A percentile compares a stretch with the other conserved stretches of the same genome.
These are phyloP conservation scores for Fusarium concolor DNA, from an alignment of 2,329 filamentous ascomycete genomes.

Conservation along the genomic window DNA sequence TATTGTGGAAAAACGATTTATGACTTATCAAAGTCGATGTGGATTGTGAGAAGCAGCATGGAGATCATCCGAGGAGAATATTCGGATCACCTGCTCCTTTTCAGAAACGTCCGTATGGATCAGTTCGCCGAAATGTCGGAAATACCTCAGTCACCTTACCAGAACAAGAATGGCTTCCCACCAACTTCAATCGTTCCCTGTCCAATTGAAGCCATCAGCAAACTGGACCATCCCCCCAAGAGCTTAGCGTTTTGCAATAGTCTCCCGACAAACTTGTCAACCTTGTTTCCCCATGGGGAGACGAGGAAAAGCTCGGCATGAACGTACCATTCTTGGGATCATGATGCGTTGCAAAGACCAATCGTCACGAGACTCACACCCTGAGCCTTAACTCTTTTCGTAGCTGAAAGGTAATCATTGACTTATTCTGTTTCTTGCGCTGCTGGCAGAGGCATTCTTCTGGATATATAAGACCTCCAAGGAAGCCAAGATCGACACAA, in stretches of 20 bases:
- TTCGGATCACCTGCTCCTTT: constrained; percentile 28
- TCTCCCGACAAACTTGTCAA: not conserved
- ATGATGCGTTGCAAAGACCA: not conserved
- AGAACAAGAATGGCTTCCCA: not conserved
- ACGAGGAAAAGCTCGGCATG: not conserved
- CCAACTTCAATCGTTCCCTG: not conserved
- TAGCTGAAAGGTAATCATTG: not conserved
- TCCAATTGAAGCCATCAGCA: not conserved
- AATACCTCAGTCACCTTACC: constrained; percentile 2
- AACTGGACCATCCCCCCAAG: not conserved
- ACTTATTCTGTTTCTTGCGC: not conserved
- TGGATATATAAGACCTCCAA: constrained; percentile 4
- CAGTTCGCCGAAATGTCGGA: constrained; percentile 43
- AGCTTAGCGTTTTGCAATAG: constrained; percentile 11
- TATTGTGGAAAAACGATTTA: not conserved
- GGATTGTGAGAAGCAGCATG: not conserved
- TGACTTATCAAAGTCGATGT: too few relatives aligned
- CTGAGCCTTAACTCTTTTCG: not conserved
- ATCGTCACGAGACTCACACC: constrained; percentile 8
- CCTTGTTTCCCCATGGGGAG: constrained; percentile 36
- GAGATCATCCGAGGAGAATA: constrained; percentile 37
- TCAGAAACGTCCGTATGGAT: not conserved
- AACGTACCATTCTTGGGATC: not conserved
- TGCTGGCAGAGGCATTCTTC: not conserved
- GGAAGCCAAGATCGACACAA: not conserved